phyloP scores from a whole-genome alignment of 1,284 basidiomycete genomes.

The Boletus semigastroideus region DNA sequence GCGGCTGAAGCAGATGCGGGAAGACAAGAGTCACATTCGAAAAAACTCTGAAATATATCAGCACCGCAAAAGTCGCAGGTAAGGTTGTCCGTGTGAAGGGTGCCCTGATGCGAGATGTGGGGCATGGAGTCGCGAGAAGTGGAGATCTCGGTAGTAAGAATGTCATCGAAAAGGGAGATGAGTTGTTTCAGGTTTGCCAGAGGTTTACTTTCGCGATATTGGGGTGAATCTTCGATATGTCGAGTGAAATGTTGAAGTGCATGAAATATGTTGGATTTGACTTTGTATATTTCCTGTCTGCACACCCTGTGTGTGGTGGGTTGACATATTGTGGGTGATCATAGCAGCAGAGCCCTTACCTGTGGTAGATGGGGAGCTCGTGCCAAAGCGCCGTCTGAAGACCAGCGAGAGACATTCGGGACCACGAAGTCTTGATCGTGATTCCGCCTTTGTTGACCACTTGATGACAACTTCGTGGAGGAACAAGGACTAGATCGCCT shows the following conservation, averaged over 20 bases:
- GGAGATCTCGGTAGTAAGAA: slow-evolving; percentile 57
- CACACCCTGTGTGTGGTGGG: slow-evolving; percentile 53
- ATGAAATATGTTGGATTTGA: slow-evolving; percentile 62
- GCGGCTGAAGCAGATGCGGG: slow-evolving; percentile 12
- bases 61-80: slow-evolving; percentile 74
- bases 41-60: slow-evolving; percentile 77
- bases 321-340: slow-evolving; percentile 9
- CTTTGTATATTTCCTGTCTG: slow-evolving; percentile 68
- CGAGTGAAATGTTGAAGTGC: slow-evolving; percentile 44
- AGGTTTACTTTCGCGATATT: background rate
- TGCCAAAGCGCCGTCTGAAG: slow-evolving; percentile 58
- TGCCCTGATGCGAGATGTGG: slow-evolving; percentile 24
- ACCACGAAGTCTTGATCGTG: slow-evolving; percentile 79
- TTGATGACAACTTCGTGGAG: slow-evolving; percentile 74
- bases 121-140: slow-evolving; percentile 34
- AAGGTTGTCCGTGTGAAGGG: slow-evolving; percentile 32
- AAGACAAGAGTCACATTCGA: slow-evolving; percentile 57
- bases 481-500: slow-evolving; percentile 77
- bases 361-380: slow-evolving; percentile 72
- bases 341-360: slow-evolving; percentile 44
- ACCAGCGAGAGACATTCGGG: slow-evolving; percentile 68
- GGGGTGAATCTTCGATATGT: slow-evolving; percentile 25
- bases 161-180: slow-evolving; percentile 54
- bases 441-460: slow-evolving; percentile 76
- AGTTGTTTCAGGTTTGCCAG: slow-evolving; percentile 31